Conservation (phyloP, 1,284 basidiomycete genomes). For the Sanghuangporus baumii region DNA sequence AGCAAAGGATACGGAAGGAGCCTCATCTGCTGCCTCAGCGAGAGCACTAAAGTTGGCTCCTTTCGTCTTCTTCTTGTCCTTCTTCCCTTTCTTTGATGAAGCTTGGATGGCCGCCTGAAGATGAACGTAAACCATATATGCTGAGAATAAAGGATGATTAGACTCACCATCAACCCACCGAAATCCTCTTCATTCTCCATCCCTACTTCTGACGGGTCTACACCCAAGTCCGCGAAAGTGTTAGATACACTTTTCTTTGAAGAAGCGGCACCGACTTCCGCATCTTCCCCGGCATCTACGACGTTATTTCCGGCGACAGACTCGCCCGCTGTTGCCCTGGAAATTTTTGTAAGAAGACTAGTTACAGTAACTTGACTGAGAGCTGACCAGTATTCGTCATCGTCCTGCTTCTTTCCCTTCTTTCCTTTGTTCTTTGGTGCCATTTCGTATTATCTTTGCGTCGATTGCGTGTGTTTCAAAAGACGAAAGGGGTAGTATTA, state of each 20-base stretch:
- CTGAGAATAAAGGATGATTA: background rate
- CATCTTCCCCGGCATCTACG: constrained; percentile 24
- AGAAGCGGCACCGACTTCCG: background rate
- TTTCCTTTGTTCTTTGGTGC: constrained; percentile 86
- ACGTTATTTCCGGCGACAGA: constrained; percentile 43
- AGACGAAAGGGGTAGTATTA: background rate
- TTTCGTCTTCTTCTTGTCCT: constrained; percentile 59
- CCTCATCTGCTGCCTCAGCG: constrained; percentile 25
- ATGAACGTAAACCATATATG: background rate
- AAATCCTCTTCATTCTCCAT: constrained; percentile 70
- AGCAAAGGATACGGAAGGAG: constrained; percentile 28
- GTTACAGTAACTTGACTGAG: constrained; percentile 12
- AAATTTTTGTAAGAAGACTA: constrained; percentile 14
- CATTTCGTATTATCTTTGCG: constrained; percentile 40
- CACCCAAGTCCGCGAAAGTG: background rate
- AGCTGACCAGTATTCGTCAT: constrained; percentile 75
- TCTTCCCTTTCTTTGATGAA: constrained; percentile 47
- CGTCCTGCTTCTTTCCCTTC: constrained; percentile 71
- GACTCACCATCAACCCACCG: constrained; percentile 36
- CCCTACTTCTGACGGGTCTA: constrained; percentile 36
- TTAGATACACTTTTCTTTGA: background rate
- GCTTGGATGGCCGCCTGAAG: constrained; percentile 48
- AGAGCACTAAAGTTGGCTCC: constrained; percentile 12
- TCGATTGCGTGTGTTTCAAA: background rate
- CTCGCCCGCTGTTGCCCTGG: constrained; percentile 66